Conservation (phyloP, 2,329 filamentous ascomycete genomes). For the Clonostachys byssicola region DNA sequence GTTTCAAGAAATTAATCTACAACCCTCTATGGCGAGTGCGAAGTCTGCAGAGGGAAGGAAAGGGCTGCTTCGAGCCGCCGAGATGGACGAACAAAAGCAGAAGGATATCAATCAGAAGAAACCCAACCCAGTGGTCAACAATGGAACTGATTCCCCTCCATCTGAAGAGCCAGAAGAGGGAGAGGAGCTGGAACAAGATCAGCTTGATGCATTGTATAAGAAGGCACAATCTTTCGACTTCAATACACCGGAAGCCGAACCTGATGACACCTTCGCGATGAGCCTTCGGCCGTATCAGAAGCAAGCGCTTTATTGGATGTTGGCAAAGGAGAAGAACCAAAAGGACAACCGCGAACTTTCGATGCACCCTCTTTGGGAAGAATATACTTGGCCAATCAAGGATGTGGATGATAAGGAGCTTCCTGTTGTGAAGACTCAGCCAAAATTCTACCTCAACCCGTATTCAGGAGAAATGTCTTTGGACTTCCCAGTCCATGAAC, state of each 20-base stretch:
- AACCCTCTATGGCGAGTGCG: constrained; percentile 71
- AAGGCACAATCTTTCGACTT: constrained; percentile 98
- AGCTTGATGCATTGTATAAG: constrained; percentile 88
- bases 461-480: constrained; percentile 93
- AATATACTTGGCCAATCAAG: constrained; percentile 84
- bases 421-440: constrained; percentile 58
- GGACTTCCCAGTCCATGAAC: constrained; percentile 88
- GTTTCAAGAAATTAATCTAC: constrained; percentile 82
- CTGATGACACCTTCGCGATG: constrained; percentile 77
- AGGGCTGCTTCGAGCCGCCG: constrained; percentile 79
- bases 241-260: constrained; percentile 80
- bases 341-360: constrained; percentile 68
- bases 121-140: neutral
- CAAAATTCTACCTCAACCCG: constrained; percentile 89
- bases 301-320: constrained; percentile 95
- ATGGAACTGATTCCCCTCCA: constrained; percentile 29
- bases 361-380: constrained; percentile 97
- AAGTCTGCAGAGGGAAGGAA: constrained; percentile 79
- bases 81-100: constrained; percentile 75
- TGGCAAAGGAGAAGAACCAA: constrained; percentile 83
- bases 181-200: constrained; percentile 88
- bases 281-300: constrained; percentile 88
- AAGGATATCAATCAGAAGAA: constrained; percentile 39
- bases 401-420: constrained; percentile 82
- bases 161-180: constrained; percentile 86